Evolutionary conservation across 1,284 basidiomycete genomes (phyloP).

Genomic region (Austroboletus niveus): DNA sequence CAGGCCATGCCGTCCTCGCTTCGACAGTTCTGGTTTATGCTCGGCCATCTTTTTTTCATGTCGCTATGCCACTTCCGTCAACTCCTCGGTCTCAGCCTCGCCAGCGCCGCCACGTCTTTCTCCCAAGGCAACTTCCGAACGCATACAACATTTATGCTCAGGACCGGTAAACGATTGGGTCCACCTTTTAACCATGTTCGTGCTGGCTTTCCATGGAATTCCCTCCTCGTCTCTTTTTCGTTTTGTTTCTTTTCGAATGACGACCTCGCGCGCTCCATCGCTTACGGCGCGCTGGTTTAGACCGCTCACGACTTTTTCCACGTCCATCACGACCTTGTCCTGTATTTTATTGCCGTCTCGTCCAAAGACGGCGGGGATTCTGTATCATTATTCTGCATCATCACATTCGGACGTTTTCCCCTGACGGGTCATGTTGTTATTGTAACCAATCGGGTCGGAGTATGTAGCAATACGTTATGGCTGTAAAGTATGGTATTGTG

Average conservation of each 20-base stretch:
- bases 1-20: constrained; percentile 18
- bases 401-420: constrained; percentile 25
- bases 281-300: constrained; percentile 13
- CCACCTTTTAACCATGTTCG: background rate
- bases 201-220: constrained; percentile 10
- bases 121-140: constrained; percentile 16
- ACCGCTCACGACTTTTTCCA: constrained; percentile 25
- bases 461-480: constrained; percentile 38
- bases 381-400: constrained; percentile 37
- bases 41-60: constrained; percentile 21
- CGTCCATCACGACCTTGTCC: constrained; percentile 23
- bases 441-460: constrained; percentile 19
- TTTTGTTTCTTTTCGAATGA: constrained; percentile 1
- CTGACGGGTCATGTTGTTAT: constrained; percentile 20
- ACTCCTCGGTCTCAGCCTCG: constrained; percentile 23
- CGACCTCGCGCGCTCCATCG: background rate
- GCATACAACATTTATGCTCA: constrained; percentile 2
- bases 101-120: constrained; percentile 3
- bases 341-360: constrained; percentile 28
- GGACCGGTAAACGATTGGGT: constrained; percentile 1
- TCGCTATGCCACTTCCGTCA: constrained; percentile 19
- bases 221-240: constrained; percentile 3
- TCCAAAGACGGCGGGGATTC: constrained; percentile 17
- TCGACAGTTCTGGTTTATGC: constrained; percentile 20
- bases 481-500: constrained; percentile 33